These are phyloP conservation scores for Pachysolen tannophilus DNA, from an alignment of 805 yeast species.

Conservation along the genomic window DNA sequence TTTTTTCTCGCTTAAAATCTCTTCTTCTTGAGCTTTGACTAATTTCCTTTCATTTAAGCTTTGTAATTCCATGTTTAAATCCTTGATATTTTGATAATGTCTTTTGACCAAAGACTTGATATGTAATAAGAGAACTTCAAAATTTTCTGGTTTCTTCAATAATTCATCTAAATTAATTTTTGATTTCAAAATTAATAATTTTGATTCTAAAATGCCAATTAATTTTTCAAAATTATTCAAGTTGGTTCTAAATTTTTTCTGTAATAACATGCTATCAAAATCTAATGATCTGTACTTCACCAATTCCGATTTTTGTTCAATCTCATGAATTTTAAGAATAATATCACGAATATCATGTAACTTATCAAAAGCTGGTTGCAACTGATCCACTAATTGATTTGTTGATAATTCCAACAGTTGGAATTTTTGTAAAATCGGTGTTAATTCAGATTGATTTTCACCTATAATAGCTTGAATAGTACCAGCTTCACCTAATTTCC, in stretches of 20 bases:
- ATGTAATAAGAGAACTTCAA: constrained; percentile 20
- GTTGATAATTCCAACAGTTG: too few relatives aligned
- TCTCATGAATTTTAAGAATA: too few relatives aligned
- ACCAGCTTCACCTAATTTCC: constrained; percentile 23
- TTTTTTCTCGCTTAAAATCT: background rate
- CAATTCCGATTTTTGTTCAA: background rate
- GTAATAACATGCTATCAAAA: constrained; percentile 13
- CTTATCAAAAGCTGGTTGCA: too few relatives aligned
- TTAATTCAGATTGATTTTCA: background rate
- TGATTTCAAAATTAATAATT: constrained; percentile 19
- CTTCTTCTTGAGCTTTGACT: background rate
- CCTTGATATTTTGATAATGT: constrained; percentile 12
- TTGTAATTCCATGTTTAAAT: constrained; percentile 12
- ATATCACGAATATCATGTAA: too few relatives aligned
- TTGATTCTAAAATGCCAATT: constrained; percentile 16
- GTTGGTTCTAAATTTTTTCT: constrained; percentile 13
- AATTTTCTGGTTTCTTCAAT: constrained; percentile 16
- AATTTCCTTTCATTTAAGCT: too few relatives aligned
- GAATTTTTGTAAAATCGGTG: too few relatives aligned
- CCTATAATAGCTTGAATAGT: constrained; percentile 10
- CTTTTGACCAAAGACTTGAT: constrained; percentile 17
- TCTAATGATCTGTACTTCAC: constrained; percentile 12
- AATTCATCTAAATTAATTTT: constrained; percentile 21
- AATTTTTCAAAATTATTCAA: constrained; percentile 7
- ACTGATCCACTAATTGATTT: too few relatives aligned